Conservation (phyloP, 2,329 filamentous ascomycete genomes). For the Monosporascus ibericus region DNA sequence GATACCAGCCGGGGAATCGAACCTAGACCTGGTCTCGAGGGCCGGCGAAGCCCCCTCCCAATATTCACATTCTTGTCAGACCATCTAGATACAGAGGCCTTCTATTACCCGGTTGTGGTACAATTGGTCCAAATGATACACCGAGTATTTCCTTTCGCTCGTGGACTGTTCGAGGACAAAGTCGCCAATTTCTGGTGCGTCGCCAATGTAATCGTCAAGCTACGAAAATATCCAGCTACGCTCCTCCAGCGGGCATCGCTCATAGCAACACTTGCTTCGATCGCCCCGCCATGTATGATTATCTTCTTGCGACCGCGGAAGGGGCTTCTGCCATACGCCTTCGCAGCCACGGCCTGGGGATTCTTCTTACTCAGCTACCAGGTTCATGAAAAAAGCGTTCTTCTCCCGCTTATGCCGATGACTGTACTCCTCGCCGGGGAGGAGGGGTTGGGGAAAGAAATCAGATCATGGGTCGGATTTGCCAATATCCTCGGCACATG, state of each 20-base stretch:
- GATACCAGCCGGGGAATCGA: slow-evolving; percentile 60
- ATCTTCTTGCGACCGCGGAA: slow-evolving; percentile 75
- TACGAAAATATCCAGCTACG: slow-evolving; percentile 64
- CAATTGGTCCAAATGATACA: slow-evolving; percentile 81
- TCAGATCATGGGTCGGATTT: slow-evolving; percentile 89
- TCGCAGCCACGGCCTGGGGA: slow-evolving; percentile 84
- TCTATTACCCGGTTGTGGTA: slow-evolving; percentile 69
- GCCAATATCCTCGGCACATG: slow-evolving; percentile 84
- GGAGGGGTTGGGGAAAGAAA: slow-evolving; percentile 68
- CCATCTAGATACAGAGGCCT: slow-evolving; percentile 56
- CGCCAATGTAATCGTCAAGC: slow-evolving; percentile 82
- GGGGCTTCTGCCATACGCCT: slow-evolving; percentile 69
- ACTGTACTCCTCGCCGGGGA: slow-evolving; percentile 76
- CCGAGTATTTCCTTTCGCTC: slow-evolving; percentile 90
- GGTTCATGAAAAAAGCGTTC: slow-evolving; percentile 95
- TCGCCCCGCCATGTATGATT: slow-evolving; percentile 71
- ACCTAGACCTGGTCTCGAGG: slow-evolving; percentile 48
- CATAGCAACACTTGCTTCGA: slow-evolving; percentile 66
- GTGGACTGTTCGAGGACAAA: slow-evolving; percentile 97
- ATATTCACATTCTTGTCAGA: slow-evolving; percentile 52
- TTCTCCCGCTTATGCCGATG: slow-evolving; percentile 90
- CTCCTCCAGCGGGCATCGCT: slow-evolving; percentile 74
- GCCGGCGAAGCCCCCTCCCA: slow-evolving; percentile 56
- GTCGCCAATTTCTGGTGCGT: slow-evolving; percentile 98
- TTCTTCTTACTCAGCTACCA: slow-evolving; percentile 98